Evolutionary conservation across 768 basidiomycete species (phyloP).

Genomic region (Naematelia aurantialba): DNA sequence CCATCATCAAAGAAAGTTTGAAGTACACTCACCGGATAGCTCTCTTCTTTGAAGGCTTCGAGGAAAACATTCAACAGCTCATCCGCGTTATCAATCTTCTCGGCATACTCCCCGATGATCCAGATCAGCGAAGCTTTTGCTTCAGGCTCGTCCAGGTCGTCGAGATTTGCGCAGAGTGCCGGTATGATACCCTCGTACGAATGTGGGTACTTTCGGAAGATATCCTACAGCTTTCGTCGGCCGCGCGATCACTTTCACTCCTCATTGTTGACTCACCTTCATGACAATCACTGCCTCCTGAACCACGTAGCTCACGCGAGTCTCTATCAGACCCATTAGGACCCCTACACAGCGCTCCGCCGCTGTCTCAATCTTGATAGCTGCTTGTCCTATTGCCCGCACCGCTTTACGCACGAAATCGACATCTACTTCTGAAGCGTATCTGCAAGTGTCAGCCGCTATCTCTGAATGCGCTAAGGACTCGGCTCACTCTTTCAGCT

Average conservation of each 20-base stretch:
- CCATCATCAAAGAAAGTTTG: neutral
- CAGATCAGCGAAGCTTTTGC: conserved; percentile 97
- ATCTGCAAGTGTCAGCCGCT: conserved; percentile 55
- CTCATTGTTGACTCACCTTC: conserved; percentile 63
- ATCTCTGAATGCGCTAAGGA: neutral
- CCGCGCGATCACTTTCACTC: neutral
- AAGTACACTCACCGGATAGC: conserved; percentile 66
- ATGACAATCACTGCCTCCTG: conserved; percentile 98
- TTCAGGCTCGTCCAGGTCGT: conserved; percentile 96
- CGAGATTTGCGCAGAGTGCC: conserved; percentile 86
- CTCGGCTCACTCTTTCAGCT: conserved; percentile 81
- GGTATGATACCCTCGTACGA: conserved; percentile 97
- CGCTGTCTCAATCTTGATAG: conserved; percentile 87
- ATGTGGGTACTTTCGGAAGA: conserved; percentile 94
- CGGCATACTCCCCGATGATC: conserved; percentile 98
- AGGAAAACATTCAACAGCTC: conserved; percentile 87
- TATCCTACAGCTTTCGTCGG: conserved; percentile 61
- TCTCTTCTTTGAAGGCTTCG: conserved; percentile 88
- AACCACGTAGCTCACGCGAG: conserved; percentile 92
- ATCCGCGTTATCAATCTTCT: conserved; percentile 94
- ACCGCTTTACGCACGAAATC: conserved; percentile 95
- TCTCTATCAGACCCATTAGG: conserved; percentile 83
- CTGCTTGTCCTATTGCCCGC: conserved; percentile 92
- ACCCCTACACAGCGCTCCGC: conserved; percentile 95
- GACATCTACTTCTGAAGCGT: conserved; percentile 95